These are phyloP conservation scores for Eragrostis curvula DNA, from an alignment of 176 grass and related monocot genomes.

Conservation along the genomic window DNA sequence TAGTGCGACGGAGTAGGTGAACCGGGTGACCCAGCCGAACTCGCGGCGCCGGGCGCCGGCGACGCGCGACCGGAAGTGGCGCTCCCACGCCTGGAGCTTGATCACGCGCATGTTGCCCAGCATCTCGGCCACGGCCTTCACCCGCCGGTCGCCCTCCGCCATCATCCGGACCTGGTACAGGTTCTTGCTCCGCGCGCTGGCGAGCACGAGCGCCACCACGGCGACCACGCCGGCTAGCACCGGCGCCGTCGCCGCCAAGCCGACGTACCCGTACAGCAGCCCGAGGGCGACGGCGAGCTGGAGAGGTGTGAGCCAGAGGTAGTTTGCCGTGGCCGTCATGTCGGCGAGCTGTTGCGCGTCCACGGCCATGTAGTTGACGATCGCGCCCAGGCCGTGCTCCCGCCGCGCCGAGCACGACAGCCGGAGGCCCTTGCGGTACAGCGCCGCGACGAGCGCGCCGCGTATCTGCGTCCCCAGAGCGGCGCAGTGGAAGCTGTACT, in stretches of 20 bases:
- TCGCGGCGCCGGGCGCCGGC: conserved; percentile 55
- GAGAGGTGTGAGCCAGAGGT: conserved; percentile 89
- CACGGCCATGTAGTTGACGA: conserved; percentile 98
- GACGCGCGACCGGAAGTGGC: conserved; percentile 72
- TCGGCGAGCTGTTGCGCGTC: conserved; percentile 94
- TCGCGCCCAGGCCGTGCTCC: conserved; percentile 81
- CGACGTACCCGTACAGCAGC: conserved; percentile 80
- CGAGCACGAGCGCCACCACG: conserved; percentile 69
- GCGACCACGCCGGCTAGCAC: conserved; percentile 56
- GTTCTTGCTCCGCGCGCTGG: conserved; percentile 78
- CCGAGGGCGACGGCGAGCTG: conserved; percentile 69
- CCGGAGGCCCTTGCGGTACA: conserved; percentile 81
- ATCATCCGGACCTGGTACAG: conserved; percentile 78
- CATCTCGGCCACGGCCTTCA: conserved; percentile 99
- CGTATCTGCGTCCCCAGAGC: conserved; percentile 89
- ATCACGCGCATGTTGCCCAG: conserved; percentile 92
- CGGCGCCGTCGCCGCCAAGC: conserved; percentile 68
- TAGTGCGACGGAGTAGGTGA: conserved; percentile 91
- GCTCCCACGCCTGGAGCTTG: conserved; percentile 97
- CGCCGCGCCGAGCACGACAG: conserved; percentile 80
- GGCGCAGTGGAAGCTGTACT: conserved; percentile 97
- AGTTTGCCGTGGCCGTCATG: conserved; percentile 91
- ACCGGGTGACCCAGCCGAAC: conserved; percentile 80
- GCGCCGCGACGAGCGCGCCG: conserved; percentile 72
- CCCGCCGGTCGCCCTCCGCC: conserved; percentile 76